Base-by-base conservation (phyloP, 2,329 filamentous ascomycete genomes). In the Calonectria pteridis region DNA sequence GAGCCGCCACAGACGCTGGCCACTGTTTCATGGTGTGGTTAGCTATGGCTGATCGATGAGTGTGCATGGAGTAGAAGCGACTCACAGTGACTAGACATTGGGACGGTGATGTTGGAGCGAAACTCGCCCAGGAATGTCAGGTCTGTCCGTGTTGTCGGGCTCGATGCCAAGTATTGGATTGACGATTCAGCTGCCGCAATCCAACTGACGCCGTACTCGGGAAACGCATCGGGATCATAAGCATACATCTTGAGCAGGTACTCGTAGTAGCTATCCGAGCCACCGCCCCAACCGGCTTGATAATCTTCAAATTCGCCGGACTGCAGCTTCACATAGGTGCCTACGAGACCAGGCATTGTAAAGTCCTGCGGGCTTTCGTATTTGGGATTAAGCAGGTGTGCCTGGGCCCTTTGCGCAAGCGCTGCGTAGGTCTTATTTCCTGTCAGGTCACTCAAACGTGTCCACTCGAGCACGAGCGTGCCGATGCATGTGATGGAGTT, bases 201-300 rank as follows among this genome's bases (percentile, higher is more conserved):
- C 73, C 73, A 75, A 28, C 71, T 75, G 10, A 59, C 72, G 6
- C 68, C 71, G 63, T 75, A 75, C 40, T 74, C 75, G 0, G 16
- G 55, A 51, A 78, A 78, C 0, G 58, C 37, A 0, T 76, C 53
- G 1, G 76, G 72, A 13, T 78, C 77, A 2, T 78, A 78, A 20
- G 71, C 73, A n/a, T 77, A 78, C 76, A 78, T 78, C 71, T 78
- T 78, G 55, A 78, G 76, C 2, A 78, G 74, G 13, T 78, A 78
- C 33, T 78, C 76, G 14, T 78, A 78, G 40, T 78, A 78, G 1
- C 76, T 78, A 28, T 78, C 76, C 0, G 76, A 78, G 1, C 76
- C 76, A 13, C 74, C 76, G 0, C 76, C 76, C 76, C 76, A 78
- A 0, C 76, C 76, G 0, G 74, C 76, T 4, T 78, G 76, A 1